Percentiles rank a stretch among this genome's conserved stretches.
These are phyloP conservation scores for Pugionium dolabratum DNA, from an alignment of 345 rosid species.

Conservation along the genomic window DNA sequence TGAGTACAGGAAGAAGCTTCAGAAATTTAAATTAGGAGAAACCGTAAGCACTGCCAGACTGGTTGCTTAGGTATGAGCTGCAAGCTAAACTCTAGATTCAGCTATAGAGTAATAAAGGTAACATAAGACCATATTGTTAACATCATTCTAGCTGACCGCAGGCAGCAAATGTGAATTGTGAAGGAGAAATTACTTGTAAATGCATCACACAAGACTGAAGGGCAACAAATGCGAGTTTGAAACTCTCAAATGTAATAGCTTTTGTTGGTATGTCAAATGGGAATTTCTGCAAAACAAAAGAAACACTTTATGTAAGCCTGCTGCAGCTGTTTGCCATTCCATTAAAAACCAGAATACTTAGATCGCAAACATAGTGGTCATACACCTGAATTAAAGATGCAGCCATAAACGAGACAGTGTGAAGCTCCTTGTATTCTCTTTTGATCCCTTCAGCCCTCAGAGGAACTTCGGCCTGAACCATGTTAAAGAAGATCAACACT, in stretches of 20 bases:
- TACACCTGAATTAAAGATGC: conserved; percentile 94
- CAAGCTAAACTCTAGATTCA: conserved; percentile 18
- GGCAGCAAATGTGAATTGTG: conserved; percentile 3
- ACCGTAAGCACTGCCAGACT: conserved; percentile 13
- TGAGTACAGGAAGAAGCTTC: conserved; percentile 44
- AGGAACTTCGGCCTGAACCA: conserved; percentile 76
- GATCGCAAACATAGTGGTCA: conserved; percentile 10
- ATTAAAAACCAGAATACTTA: not conserved
- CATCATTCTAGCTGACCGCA: not conserved
- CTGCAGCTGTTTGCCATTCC: conserved; percentile 1
- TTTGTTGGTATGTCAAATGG: conserved; percentile 96
- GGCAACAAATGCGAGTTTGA: conserved; percentile 95
- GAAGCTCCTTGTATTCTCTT: conserved; percentile 92
- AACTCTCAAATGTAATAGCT: conserved; percentile 88
- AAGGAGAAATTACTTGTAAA: conserved; percentile 61
- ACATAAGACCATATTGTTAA: not conserved
- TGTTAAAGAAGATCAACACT: conserved; percentile 23
- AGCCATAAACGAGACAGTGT: conserved; percentile 99
- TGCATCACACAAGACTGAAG: conserved; percentile 98
- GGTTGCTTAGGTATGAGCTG: conserved; percentile 9
- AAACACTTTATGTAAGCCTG: conserved; percentile 13
- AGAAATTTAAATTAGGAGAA: conserved; percentile 20
- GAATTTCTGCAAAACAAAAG: conserved; percentile 72
- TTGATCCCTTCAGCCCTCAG: conserved; percentile 86
- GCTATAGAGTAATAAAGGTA: conserved; percentile 1